Base-by-base conservation (phyloP, 176 grass and related monocot genomes). In the Triticum monococcum region DNA sequence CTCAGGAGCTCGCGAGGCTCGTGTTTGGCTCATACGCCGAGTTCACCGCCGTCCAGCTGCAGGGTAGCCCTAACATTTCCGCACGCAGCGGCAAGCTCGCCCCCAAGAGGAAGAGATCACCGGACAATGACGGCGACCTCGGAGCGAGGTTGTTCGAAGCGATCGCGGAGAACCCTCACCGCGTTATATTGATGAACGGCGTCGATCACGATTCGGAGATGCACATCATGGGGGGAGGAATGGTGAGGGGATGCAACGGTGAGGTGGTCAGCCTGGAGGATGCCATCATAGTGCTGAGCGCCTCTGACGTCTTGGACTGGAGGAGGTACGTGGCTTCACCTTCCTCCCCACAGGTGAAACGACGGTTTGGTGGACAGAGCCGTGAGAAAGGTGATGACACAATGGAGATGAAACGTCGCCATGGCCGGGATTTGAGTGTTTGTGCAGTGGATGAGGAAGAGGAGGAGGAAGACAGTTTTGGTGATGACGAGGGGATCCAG, bases 1-100 rank as follows among this genome's bases (percentile, higher is more conserved):
- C 89, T 5, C 68, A 75, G n/a, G 94, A 96, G 83, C 91, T 96
- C 24, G 94, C 94, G 1, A 90, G 68, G 56, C 85, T 92, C 65
- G 79, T 96, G 22, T 96, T 93, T 66, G 91, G 94, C 26, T 93
- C 91, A 1, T 71, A 72, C 68, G 72, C 57, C 35, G 63, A 78
- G 30, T 84, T 89, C 83, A 13, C 8, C 22, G 2, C 57, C 0
- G 20, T 61, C 7, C 64, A 30, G 64, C 24, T 59, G 0, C 52
- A 20, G 52, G 0, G 52, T 9, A 56, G 7, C 36, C 52, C 86
- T 20, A 43, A 45, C 46, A 50, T 50, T 17, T 87, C 79, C 31
- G 67, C 46, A 79, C 72, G 37, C 52, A 62, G 72, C 8, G 61
- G 43, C 35, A 79, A 84, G 31, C 61, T 61, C 36, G 23, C 35